Evolutionary conservation across 345 rosid genomes (phyloP), one percentile per base, ranked within the genome.

Genomic region (Carallia brachiata): DNA sequence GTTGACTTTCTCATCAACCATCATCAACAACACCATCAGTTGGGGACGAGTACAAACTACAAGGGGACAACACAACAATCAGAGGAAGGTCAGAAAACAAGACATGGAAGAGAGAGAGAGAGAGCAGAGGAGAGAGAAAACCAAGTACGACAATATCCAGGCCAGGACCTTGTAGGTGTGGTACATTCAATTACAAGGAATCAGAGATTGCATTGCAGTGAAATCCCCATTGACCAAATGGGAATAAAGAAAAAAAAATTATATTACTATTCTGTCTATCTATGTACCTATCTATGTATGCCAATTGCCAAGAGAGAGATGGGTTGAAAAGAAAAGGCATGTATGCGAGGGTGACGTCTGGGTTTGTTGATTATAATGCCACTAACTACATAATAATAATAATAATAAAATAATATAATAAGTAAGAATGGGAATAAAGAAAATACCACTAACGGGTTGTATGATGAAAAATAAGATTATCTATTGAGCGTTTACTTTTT

Each of bases 161-260:
- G 69, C 65, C 56, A 30, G 39, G 76, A 47, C 40, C 74, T 52
- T 77, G 84, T 75, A 73, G 72, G 7, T 2, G 60, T 56, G 60
- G 34, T 56, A 56, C 31, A 23, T 23, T 23, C 23, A 30, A 31
- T 61, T 34, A 55, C 63, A 62, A 54, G 76, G 75, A 79, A 78
- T 72, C 69, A 73, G 81, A 77, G 71, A 83, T 81, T 75, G 86
- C 71, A 81, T 81, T 75, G 86, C 71, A 81, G 82, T 78, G 74
- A 82, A 74, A 68, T 69, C 67, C 23, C 78, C 88, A 84, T 87
- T 88, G 94, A 85, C 91, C 85, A 66, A 66, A 66, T 57, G 54
- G 27, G 31, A 54, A 66, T 19, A 23, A 6, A 65, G 71, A 69
- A 44, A 67, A 56, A 27, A 44, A 39, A 62, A 39, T 56, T 36